Percentiles rank a stretch among this genome's conserved stretches.
phyloP scores from a whole-genome alignment of 306 rosid species.

The Glycine latifolia region DNA sequence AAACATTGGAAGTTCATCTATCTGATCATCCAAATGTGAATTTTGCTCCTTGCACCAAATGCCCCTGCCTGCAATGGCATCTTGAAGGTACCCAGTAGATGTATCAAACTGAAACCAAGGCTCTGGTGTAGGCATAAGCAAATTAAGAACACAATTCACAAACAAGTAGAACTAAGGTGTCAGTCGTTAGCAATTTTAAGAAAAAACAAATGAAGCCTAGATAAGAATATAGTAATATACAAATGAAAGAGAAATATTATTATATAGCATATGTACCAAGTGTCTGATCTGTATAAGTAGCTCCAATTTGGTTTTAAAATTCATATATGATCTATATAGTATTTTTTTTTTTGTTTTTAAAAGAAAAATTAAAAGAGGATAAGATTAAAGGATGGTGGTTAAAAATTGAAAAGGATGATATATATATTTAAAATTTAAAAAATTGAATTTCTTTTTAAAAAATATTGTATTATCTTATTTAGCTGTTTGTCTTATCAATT shows the following conservation, averaged over 20 bases:
- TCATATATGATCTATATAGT: background rate
- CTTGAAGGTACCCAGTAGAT: slow-evolving; percentile 47
- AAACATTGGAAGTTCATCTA: slow-evolving; percentile 9
- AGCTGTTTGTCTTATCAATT: background rate
- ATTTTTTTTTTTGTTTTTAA: too few relatives aligned
- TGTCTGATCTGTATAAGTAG: slow-evolving; percentile 19
- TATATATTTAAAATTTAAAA: background rate
- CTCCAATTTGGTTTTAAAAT: slow-evolving; percentile 8
- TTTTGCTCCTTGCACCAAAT: slow-evolving; percentile 19
- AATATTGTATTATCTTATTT: too few relatives aligned
- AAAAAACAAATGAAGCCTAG: background rate
- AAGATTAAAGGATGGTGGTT: background rate
- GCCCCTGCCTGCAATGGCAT: slow-evolving; percentile 38
- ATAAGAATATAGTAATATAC: background rate
- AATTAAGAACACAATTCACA: background rate
- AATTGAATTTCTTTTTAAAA: background rate
- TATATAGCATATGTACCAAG: slow-evolving; percentile 19
- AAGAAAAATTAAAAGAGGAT: background rate
- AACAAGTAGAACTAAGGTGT: background rate
- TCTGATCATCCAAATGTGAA: slow-evolving; percentile 32
- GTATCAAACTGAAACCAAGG: slow-evolving; percentile 35
- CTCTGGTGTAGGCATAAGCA: slow-evolving; percentile 27
- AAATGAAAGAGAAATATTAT: background rate
- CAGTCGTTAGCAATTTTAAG: background rate
- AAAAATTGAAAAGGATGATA: background rate